Conservation (phyloP, 441 rosid genomes). For the Metrosideros polymorpha region DNA sequence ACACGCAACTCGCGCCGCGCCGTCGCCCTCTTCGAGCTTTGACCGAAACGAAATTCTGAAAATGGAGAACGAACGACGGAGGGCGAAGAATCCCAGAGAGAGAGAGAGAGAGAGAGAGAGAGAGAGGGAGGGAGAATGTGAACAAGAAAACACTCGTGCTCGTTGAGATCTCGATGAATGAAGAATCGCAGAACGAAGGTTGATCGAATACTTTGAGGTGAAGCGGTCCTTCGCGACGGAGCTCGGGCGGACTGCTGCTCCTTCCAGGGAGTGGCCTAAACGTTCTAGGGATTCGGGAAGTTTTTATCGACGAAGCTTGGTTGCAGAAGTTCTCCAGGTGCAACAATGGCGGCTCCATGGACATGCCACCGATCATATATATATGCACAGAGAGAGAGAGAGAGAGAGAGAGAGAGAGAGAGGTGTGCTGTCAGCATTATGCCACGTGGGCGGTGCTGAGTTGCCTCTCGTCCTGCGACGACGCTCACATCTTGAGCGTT, state of each 20-base stretch:
- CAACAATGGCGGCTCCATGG: not conserved
- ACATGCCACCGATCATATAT: not conserved
- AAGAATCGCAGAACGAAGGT: not conserved
- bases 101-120: not conserved
- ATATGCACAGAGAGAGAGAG: not conserved
- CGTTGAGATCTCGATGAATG: not conserved
- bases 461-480: not conserved
- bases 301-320: not conserved
- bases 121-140: not conserved
- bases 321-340: not conserved
- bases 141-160: not conserved
- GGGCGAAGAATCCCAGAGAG: not conserved
- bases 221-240: not conserved
- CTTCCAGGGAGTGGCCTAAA: not conserved
- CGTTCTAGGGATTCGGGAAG: not conserved
- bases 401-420: not conserved
- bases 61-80: not conserved
- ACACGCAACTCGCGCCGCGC: not conserved
- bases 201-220: not conserved
- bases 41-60: not conserved
- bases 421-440: not conserved
- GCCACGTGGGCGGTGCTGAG: not conserved
- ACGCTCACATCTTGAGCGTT: no score
- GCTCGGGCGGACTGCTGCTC: not conserved
- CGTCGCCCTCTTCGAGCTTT: not conserved